phyloP scores from a whole-genome alignment of 352 stramenopile genomes.

The Pythium insidiosum region DNA sequence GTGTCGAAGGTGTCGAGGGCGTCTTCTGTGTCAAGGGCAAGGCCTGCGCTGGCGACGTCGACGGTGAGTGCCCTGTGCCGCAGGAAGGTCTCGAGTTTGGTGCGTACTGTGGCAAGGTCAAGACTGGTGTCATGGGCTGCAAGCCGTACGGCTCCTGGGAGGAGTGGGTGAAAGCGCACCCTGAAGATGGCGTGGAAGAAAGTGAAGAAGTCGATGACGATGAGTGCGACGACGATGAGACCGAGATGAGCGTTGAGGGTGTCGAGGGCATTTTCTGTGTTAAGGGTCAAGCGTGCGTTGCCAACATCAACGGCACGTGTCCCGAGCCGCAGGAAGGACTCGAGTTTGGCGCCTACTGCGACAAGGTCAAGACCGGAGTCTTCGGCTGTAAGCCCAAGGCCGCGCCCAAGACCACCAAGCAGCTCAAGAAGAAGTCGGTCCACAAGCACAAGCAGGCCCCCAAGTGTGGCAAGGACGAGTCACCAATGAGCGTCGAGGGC shows the following conservation, averaged over 20 bases:
- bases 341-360: slow-evolving; percentile 5
- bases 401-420: no score
- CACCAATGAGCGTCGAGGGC: slow-evolving; percentile 8
- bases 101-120: no score
- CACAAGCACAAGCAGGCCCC: slow-evolving; percentile 4
- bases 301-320: slow-evolving; percentile 5
- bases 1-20: no score
- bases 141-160: no score
- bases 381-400: slow-evolving; percentile 7
- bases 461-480: neutral
- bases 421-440: slow-evolving; percentile 1
- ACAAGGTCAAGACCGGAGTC: slow-evolving; percentile 6
- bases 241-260: slow-evolving; percentile 7
- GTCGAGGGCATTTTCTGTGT: slow-evolving; percentile 14
- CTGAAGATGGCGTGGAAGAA: no score
- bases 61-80: no score
- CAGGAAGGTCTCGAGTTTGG: no score
- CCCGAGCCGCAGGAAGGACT: slow-evolving; percentile 7
- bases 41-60: no score
- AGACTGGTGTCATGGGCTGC: no score
- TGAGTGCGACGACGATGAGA: slow-evolving; percentile 1
- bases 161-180: no score
- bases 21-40: no score
- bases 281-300: slow-evolving; percentile 5
- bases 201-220: neutral